Evolutionary conservation across 2,329 filamentous ascomycete species (phyloP), one percentile per base, ranked within the genome.

Genomic region (Microdochium trichocladiopsis): DNA sequence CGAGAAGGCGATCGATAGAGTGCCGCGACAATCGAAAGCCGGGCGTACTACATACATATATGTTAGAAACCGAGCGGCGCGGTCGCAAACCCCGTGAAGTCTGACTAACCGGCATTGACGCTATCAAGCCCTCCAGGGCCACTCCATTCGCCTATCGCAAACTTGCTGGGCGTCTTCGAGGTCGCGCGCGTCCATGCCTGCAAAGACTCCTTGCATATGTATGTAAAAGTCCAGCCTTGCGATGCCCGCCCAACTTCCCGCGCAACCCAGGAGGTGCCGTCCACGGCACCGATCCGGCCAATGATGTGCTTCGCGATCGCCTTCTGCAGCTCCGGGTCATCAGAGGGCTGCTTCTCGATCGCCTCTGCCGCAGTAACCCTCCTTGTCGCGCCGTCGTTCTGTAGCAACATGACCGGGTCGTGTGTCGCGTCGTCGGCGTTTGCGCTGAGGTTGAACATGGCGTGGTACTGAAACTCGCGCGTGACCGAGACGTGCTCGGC

Each of bases 1-100:
- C 6, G 72, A 70, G 56, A 84, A 83, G 1, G 70, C 62, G 45
- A 84, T 70, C 2, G 65, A 70, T 18, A 83, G 62, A 1, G 69
- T 68, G 18, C 80, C 80, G 36, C 76, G 72, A 54, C 80, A 84
- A 58, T 84, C 79, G 56, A 82, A 84, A 0, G 80, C 80, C 50
- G 80, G 80, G 14, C 80, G 77, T 25, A 66, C 77, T 80, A 55
- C 16, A 25, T n/a, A 50, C n/a, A 50, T 24, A 64, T 55, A 12
- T 52, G 25, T 12, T 25, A 37, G 48, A 37, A 25, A 22, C 21
- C 14, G 25, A 5, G 18, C 23, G 23, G 18, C 8, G 47, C 18
- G n/a, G 6, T 12, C n/a, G 21, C 41, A 3, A 22, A 18, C 21
- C 3, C 5, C 11, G 18, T 33, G 12, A 5, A 14, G 12, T 5